phyloP scores from a whole-genome alignment of 2,329 filamentous ascomycete genomes.

The Berkeleyomyces rouxiae region DNA sequence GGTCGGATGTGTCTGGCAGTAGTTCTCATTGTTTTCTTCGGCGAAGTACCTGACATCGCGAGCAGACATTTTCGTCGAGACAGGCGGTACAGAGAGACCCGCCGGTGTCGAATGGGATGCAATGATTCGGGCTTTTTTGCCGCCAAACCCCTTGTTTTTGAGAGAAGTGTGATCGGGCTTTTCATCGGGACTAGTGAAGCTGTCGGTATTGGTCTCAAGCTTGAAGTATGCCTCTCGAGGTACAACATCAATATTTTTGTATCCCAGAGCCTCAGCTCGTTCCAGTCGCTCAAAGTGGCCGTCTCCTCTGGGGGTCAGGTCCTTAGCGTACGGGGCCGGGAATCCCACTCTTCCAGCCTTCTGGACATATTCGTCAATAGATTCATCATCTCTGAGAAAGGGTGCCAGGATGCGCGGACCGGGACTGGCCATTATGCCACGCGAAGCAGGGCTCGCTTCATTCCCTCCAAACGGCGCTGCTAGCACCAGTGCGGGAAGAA shows the following conservation, averaged over 20 bases:
- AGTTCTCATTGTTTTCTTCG: not conserved
- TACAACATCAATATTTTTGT: not conserved
- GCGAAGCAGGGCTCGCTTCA: not conserved
- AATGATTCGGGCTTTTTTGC: not conserved
- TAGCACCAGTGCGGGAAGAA: not conserved
- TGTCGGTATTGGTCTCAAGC: not conserved
- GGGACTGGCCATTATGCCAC: not conserved
- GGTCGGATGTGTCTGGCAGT: not conserved
- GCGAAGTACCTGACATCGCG: not conserved
- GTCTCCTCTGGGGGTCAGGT: not conserved
- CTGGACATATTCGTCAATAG: not conserved
- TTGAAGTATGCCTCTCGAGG: not conserved
- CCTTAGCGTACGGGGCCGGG: not conserved
- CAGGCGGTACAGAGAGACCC: not conserved
- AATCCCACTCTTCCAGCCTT: not conserved
- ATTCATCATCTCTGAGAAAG: not conserved
- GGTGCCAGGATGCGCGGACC: not conserved
- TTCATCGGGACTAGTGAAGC: not conserved
- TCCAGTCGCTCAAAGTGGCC: not conserved
- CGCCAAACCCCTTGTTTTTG: not conserved
- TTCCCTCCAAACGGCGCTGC: not conserved
- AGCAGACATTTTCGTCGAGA: not conserved
- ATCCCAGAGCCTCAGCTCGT: not conserved
- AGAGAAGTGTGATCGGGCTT: not conserved
- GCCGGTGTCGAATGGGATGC: not conserved